phyloP scores from a whole-genome alignment of 2,329 filamentous ascomycete species.

The Pseudogymnoascus sp. region DNA sequence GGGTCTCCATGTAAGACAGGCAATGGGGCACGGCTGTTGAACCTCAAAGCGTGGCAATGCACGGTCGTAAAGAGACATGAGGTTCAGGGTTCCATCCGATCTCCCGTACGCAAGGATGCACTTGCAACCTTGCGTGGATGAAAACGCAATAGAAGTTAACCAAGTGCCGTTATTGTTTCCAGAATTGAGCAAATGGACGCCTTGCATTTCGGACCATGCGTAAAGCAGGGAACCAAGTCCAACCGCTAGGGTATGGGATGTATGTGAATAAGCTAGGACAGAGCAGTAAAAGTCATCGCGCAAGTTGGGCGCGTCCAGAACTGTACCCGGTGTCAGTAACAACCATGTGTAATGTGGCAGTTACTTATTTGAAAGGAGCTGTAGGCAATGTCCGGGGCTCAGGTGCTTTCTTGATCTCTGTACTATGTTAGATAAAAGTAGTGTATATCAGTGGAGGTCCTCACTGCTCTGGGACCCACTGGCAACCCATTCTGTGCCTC shows the following conservation, averaged over 20 bases:
- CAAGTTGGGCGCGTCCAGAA: slow-evolving; percentile 82
- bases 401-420: slow-evolving; percentile 24
- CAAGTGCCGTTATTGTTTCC: slow-evolving; percentile 47
- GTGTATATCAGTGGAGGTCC: background rate
- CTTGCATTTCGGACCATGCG: slow-evolving; percentile 74
- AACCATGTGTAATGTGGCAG: background rate
- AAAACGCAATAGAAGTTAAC: slow-evolving; percentile 86
- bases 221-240: slow-evolving; percentile 75
- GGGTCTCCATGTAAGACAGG: slow-evolving; percentile 77
- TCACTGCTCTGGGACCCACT: slow-evolving; percentile 20
- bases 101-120: slow-evolving; percentile 80
- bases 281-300: slow-evolving; percentile 96
- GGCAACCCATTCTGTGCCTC: slow-evolving; percentile 26
- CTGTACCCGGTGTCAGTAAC: slow-evolving; percentile 42
- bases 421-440: slow-evolving; percentile 11
- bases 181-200: slow-evolving; percentile 51
- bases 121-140: slow-evolving; percentile 65
- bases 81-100: slow-evolving; percentile 64
- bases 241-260: slow-evolving; percentile 70
- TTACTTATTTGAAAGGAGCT: slow-evolving; percentile 67
- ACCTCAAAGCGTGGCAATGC: slow-evolving; percentile 65
- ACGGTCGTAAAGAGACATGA: slow-evolving; percentile 70
- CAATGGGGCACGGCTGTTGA: slow-evolving; percentile 63
- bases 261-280: slow-evolving; percentile 74
- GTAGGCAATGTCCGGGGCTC: slow-evolving; percentile 49